phyloP scores from a whole-genome alignment of 768 basidiomycete species.

The Cystobasidium tubakii region DNA sequence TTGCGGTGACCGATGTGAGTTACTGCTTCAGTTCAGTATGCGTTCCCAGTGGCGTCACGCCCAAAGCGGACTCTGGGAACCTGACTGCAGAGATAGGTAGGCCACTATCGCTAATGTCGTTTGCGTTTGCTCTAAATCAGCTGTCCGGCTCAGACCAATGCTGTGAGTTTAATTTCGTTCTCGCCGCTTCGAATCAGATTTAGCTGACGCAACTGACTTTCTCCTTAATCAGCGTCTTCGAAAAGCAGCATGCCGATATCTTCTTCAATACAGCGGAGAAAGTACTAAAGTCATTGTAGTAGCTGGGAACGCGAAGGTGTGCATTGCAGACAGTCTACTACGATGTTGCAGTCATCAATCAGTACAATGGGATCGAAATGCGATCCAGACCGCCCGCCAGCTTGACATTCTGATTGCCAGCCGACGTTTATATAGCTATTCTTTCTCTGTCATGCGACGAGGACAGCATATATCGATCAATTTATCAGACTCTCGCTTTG shows the following conservation, averaged over 20 bases:
- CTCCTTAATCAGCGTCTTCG: conserved; percentile 46
- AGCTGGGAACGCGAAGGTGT: neutral
- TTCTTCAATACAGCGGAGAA: conserved; percentile 39
- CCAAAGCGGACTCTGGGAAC: no score
- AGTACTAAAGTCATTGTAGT: conserved; percentile 25
- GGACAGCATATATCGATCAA: no score
- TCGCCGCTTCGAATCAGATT: neutral
- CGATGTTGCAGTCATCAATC: no score
- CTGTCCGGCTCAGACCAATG: conserved; percentile 15
- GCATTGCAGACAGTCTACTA: neutral
- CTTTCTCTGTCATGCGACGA: no score
- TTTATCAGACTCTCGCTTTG: no score
- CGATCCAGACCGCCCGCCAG: no score
- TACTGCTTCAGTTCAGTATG: neutral
- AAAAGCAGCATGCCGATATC: conserved; percentile 47
- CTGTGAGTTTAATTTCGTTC: neutral
- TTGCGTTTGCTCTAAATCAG: neutral
- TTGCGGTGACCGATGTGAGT: conserved; percentile 42
- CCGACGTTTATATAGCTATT: no score
- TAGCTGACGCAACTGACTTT: neutral
- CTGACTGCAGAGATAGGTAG: no score
- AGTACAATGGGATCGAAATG: no score
- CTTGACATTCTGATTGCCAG: no score
- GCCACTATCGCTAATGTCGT: neutral
- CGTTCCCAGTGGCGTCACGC: no score